Conservation (phyloP, 2,329 filamentous ascomycete species). For the Catunica adiposa region DNA sequence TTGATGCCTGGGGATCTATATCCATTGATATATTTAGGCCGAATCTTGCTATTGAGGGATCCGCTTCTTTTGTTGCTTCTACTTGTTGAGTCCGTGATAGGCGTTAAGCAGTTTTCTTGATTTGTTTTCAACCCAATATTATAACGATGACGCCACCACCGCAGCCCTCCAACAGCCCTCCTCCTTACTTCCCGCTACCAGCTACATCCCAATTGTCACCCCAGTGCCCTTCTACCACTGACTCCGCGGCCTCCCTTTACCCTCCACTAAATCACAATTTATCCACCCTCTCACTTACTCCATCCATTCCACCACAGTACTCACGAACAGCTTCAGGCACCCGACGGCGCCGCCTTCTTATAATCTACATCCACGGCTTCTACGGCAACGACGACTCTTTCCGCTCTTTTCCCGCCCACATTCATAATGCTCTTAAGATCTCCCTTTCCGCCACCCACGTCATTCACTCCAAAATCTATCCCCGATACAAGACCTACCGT, state of each 20-base stretch:
- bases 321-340: slow-evolving; percentile 15
- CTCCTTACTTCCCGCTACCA: slow-evolving; percentile 16
- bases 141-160: no score
- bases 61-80: no score
- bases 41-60: no score
- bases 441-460: slow-evolving; percentile 56
- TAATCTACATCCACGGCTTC: slow-evolving; percentile 82
- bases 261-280: not conserved
- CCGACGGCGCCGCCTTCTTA: slow-evolving; percentile 41
- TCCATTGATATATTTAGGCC: no score
- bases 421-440: slow-evolving; percentile 56
- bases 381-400: slow-evolving; percentile 81
- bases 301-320: not conserved
- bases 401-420: slow-evolving; percentile 70
- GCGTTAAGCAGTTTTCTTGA: no score
- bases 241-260: slow-evolving; percentile 21
- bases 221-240: no score
- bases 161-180: no score
- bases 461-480: slow-evolving; percentile 76
- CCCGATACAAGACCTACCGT: slow-evolving; percentile 60
- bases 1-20: no score
- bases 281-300: slow-evolving; percentile 28
- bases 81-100: no score
- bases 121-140: no score
- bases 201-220: slow-evolving; percentile 10